Evolutionary conservation across 2,329 filamentous ascomycete species (phyloP), one percentile per base, ranked within the genome.

Genomic region (Tolypocladium nubicola): DNA sequence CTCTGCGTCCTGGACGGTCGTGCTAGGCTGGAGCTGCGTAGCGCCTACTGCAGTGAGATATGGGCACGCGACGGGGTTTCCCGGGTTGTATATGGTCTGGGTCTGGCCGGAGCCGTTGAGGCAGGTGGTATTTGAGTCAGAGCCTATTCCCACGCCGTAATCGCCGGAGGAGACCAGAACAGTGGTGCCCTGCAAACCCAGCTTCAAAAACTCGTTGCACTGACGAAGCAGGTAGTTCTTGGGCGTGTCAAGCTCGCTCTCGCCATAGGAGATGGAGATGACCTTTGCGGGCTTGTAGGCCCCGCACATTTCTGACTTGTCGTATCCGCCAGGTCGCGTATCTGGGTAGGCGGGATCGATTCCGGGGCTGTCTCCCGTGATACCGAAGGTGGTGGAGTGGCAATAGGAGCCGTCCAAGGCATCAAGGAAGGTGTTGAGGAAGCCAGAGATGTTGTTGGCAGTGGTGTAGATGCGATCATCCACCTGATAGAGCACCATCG

Each of bases 351-450:
- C 64, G 2, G 75, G 73, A 57, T 80, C 78, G 19, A 78, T 65
- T 5, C 62, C 60, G 13, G 54, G 56, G 56, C 58, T 59, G 26
- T 61, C 58, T 30, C 59, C 59, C 4, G 59, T 56, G 8, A 59
- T 59, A 53, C 70, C 70, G 56, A 70, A 81, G 3, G 77, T 77
- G 14, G 69, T 69, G 58, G 75, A 77, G 13, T 73, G 74, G 69
- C 80, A 81, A 67, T 81, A 81, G 56, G 75, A 77, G 4, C 77
- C 78, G 62, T 80, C 78, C 38, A 80, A 69, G 35, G 78, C 78
- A 58, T 80, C 77, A 26, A 74, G 66, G 59, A 74, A 74, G 37
- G 69, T 75, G 60, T 74, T 73, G 61, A 75, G 72, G 4, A 68
- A 70, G 19, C 57, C 77, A 70, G 66, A 80, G 75, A 67, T 57